Evolutionary conservation across 2,329 filamentous ascomycete species (phyloP).

Genomic region (Hymenoscyphus scutula): DNA sequence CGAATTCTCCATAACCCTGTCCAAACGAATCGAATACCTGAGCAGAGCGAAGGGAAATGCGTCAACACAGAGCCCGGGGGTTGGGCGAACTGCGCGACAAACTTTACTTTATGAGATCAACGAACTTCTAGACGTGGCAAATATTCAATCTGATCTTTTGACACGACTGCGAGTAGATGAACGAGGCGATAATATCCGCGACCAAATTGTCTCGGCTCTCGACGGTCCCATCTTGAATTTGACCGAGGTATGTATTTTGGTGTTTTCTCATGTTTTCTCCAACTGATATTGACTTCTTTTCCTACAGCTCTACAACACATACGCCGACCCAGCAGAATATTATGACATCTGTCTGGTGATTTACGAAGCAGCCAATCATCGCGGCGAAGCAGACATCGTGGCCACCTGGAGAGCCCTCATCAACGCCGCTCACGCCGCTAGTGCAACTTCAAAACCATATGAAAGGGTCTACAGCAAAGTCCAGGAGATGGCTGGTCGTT

Average conservation of each 20-base stretch:
- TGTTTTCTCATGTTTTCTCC: neutral
- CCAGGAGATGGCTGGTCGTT: constrained; percentile 62
- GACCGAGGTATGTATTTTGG: constrained; percentile 61
- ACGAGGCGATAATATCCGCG: constrained; percentile 60
- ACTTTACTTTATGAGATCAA: constrained; percentile 80
- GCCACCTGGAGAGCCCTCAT: constrained; percentile 84
- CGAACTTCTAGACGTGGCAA: constrained; percentile 85
- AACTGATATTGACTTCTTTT: constrained; percentile 21
- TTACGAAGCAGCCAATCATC: constrained; percentile 87
- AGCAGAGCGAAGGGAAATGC: constrained; percentile 91
- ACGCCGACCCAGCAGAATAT: constrained; percentile 87
- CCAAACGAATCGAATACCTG: constrained; percentile 83
- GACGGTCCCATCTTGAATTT: constrained; percentile 77
- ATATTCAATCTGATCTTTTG: constrained; percentile 90
- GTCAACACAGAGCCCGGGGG: constrained; percentile 73
- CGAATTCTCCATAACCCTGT: constrained; percentile 75
- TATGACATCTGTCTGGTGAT: constrained; percentile 92
- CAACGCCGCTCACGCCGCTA: constrained; percentile 59
- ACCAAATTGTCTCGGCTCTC: constrained; percentile 63
- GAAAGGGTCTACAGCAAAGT: constrained; percentile 66
- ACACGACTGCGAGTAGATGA: constrained; percentile 72
- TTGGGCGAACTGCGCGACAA: constrained; percentile 79
- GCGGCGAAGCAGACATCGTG: constrained; percentile 79
- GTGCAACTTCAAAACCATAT: constrained; percentile 56
- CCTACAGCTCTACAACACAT: constrained; percentile 92